Conservation (phyloP, 306 rosid species). For the Castanopsis chinensis region DNA sequence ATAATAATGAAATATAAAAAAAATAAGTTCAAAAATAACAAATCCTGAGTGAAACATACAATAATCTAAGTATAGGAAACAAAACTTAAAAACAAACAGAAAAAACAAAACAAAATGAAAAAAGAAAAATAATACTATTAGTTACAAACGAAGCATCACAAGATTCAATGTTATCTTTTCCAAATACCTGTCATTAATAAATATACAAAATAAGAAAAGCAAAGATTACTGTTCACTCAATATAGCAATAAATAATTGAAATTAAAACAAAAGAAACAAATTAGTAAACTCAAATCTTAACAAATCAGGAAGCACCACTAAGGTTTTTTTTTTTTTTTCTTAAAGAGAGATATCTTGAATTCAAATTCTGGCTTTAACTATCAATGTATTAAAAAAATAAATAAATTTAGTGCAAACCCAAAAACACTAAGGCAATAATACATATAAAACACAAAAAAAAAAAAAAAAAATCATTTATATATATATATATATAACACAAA, state of each 20-base stretch:
- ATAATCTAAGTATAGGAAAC: not conserved
- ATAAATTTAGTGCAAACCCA: not conserved
- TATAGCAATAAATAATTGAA: not conserved
- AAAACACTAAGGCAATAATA: not conserved
- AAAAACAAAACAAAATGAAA: not conserved
- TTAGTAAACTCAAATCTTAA: not conserved
- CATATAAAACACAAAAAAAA: too few species aligned
- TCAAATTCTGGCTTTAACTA: too few species aligned
- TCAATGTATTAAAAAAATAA: not conserved
- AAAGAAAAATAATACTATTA: not conserved
- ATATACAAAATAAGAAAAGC: not conserved
- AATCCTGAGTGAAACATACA: not conserved
- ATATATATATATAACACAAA: not conserved
- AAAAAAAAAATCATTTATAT: not conserved
- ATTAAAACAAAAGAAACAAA: not conserved
- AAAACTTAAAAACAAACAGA: not conserved
- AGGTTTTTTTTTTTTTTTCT: too few species aligned
- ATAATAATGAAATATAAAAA: not conserved
- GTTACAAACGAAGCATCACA: not conserved
- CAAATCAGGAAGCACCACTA: too few species aligned
- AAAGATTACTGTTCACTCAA: not conserved
- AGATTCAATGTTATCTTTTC: slow-evolving; percentile 12
- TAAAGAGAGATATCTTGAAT: too few species aligned
- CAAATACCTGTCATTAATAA: not conserved
- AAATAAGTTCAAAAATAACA: not conserved